Evolutionary conservation across 805 yeast genomes (phyloP).

Genomic region (Naumovozyma castellii): DNA sequence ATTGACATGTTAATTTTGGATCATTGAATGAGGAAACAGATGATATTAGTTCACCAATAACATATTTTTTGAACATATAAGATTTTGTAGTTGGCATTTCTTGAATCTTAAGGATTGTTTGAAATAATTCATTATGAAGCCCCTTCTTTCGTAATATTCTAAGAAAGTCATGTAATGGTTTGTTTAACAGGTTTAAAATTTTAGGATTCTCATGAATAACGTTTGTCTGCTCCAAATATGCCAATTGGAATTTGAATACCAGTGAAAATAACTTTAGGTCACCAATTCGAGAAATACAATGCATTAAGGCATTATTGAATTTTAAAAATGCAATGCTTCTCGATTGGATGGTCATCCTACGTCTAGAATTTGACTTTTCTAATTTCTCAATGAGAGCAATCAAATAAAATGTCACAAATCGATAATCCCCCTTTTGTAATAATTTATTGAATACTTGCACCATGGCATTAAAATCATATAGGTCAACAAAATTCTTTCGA

Average conservation of each 20-base stretch:
- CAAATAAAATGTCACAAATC: slow-evolving; percentile 14
- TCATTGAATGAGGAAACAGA: slow-evolving; percentile 22
- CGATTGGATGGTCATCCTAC: slow-evolving; percentile 1
- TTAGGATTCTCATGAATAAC: not conserved
- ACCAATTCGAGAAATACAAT: slow-evolving; percentile 11
- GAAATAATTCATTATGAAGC: slow-evolving; percentile 20
- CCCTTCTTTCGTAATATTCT: slow-evolving; percentile 11
- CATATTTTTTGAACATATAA: slow-evolving; percentile 13
- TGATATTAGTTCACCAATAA: slow-evolving; percentile 15
- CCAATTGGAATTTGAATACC: slow-evolving; percentile 9
- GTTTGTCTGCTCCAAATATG: slow-evolving; percentile 2
- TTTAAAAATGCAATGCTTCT: slow-evolving; percentile 8
- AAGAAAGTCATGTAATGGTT: slow-evolving; percentile 4
- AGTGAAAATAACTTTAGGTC: slow-evolving; percentile 17
- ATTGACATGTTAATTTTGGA: slow-evolving; percentile 19
- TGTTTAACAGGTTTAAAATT: slow-evolving; percentile 2
- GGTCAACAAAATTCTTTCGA: slow-evolving; percentile 12
- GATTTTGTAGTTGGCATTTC: slow-evolving; percentile 5
- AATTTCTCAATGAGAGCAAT: slow-evolving; percentile 16
- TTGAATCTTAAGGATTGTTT: slow-evolving; percentile 12
- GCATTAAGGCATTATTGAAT: slow-evolving; percentile 16
- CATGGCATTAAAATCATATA: slow-evolving; percentile 19
- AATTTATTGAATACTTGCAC: slow-evolving; percentile 9
- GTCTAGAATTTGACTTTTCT: slow-evolving; percentile 1
- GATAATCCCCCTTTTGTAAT: slow-evolving; percentile 11